Evolutionary conservation across 2,329 filamentous ascomycete species (phyloP).

Genomic region (Exophiala phaeomuriformis): DNA sequence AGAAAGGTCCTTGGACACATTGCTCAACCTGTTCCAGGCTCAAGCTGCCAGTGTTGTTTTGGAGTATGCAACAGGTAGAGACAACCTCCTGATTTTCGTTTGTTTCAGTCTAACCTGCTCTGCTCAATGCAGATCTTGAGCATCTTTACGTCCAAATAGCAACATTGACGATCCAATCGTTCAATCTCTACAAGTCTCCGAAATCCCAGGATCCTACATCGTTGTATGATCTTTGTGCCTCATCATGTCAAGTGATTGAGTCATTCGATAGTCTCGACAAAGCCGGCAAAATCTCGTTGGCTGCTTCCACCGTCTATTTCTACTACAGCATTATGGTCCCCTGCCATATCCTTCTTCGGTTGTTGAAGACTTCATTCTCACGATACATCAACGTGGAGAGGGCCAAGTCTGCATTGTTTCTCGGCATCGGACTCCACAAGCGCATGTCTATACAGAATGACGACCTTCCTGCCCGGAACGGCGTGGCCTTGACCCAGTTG

Average conservation of each 20-base stretch:
- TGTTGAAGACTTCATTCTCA: slow-evolving; percentile 34
- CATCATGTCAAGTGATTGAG: slow-evolving; percentile 18
- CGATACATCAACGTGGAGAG: slow-evolving; percentile 32
- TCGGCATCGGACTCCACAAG: slow-evolving; percentile 35
- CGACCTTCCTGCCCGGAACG: slow-evolving; percentile 33
- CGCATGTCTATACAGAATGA: slow-evolving; percentile 34
- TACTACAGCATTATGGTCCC: slow-evolving; percentile 31
- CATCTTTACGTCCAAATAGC: slow-evolving; percentile 13
- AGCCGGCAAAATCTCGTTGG: slow-evolving; percentile 6
- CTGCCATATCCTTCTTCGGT: slow-evolving; percentile 32
- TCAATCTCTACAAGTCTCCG: slow-evolving; percentile 18
- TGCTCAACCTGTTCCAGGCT: slow-evolving; percentile 34
- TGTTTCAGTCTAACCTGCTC: too few relatives aligned
- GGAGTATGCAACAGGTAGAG: slow-evolving; percentile 31
- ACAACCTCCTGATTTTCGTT: not conserved
- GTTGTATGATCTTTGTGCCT: slow-evolving; percentile 15
- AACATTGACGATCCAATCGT: slow-evolving; percentile 10
- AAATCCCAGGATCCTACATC: slow-evolving; percentile 17
- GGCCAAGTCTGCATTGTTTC: slow-evolving; percentile 33
- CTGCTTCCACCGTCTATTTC: slow-evolving; percentile 25
- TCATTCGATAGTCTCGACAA: slow-evolving; percentile 18
- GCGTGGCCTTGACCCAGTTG: slow-evolving; percentile 33
- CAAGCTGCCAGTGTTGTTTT: slow-evolving; percentile 34
- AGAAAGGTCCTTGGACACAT: slow-evolving; percentile 34
- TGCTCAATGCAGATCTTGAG: slow-evolving; percentile 3